phyloP scores from a whole-genome alignment of 345 rosid species.

The Salix exigua region DNA sequence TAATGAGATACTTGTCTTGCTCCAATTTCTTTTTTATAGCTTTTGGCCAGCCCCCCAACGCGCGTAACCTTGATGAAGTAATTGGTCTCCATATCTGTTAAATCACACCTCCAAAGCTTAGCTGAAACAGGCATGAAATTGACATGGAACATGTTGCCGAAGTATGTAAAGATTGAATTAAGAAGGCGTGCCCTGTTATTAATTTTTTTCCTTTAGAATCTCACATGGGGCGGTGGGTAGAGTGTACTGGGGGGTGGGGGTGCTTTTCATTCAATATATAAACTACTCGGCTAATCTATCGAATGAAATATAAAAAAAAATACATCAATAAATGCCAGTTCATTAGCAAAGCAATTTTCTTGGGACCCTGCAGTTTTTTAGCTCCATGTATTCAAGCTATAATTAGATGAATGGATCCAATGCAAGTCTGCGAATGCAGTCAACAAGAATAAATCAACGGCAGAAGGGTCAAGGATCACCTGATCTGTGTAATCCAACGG shows the following conservation, averaged over 20 bases:
- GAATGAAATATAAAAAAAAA: too few relatives aligned
- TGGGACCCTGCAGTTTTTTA: not conserved
- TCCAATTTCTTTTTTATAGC: not conserved
- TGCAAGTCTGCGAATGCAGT: not conserved
- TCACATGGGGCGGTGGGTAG: conserved; percentile 42
- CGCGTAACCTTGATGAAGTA: not conserved
- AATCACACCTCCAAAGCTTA: not conserved
- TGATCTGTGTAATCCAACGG: not conserved
- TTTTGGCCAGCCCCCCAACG: not conserved
- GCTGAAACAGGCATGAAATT: conserved; percentile 19
- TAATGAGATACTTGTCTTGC: not conserved
- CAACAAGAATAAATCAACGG: not conserved
- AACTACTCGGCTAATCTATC: not conserved
- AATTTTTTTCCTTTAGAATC: conserved; percentile 3
- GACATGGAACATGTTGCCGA: conserved; percentile 29
- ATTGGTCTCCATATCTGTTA: not conserved
- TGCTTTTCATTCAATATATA: conserved; percentile 4
- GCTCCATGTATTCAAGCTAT: not conserved
- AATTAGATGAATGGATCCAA: not conserved
- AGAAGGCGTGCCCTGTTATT: not conserved
- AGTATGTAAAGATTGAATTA: conserved; percentile 9
- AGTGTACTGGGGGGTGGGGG: not conserved
- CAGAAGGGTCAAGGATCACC: not conserved
- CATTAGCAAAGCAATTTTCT: not conserved
- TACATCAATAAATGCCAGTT: not conserved